These are phyloP conservation scores for Aspergillus wentii DNA, from an alignment of 495 filamentous ascomycete species.

Conservation along the genomic window DNA sequence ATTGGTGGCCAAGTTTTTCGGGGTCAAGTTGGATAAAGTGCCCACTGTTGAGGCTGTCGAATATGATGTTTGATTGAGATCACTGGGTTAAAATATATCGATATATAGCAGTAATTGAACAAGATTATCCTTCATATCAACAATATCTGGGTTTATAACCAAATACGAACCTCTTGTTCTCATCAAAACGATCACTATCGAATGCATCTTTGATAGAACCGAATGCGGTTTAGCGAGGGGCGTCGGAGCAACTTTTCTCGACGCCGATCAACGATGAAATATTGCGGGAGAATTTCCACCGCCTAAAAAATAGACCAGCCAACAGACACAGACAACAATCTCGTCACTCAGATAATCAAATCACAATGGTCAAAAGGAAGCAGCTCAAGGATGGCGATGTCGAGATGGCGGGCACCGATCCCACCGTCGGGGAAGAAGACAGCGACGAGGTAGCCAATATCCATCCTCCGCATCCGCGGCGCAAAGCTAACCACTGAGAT, in stretches of 20 bases:
- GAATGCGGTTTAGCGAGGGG: slow-evolving; percentile 19
- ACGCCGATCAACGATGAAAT: slow-evolving; percentile 9
- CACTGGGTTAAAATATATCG: no score
- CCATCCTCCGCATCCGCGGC: not conserved
- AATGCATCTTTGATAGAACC: no score
- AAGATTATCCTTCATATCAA: not conserved
- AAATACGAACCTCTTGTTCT: no score
- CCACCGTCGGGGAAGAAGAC: slow-evolving; percentile 22
- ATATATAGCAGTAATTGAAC: no score
- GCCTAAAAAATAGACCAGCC: not conserved
- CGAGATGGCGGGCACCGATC: slow-evolving; percentile 34
- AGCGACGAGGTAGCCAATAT: slow-evolving; percentile 39
- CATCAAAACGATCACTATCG: no score
- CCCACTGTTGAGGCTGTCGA: slow-evolving; percentile 45
- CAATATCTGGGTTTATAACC: no score
- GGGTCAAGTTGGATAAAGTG: slow-evolving; percentile 34
- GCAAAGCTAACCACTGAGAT: not conserved
- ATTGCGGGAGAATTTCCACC: slow-evolving; percentile 9
- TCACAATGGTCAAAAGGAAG: slow-evolving; percentile 50
- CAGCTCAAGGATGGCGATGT: slow-evolving; percentile 41
- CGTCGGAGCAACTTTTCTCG: slow-evolving; percentile 13
- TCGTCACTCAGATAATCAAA: slow-evolving; percentile 1
- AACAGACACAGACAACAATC: slow-evolving; percentile 1
- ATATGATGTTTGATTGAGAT: slow-evolving; percentile 30
- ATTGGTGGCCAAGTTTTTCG: slow-evolving; percentile 32